A percentile compares a stretch with the other conserved stretches of the same genome.
These are phyloP conservation scores for Typha latifolia DNA, from an alignment of 176 grass and related monocot species.

Conservation along the genomic window DNA sequence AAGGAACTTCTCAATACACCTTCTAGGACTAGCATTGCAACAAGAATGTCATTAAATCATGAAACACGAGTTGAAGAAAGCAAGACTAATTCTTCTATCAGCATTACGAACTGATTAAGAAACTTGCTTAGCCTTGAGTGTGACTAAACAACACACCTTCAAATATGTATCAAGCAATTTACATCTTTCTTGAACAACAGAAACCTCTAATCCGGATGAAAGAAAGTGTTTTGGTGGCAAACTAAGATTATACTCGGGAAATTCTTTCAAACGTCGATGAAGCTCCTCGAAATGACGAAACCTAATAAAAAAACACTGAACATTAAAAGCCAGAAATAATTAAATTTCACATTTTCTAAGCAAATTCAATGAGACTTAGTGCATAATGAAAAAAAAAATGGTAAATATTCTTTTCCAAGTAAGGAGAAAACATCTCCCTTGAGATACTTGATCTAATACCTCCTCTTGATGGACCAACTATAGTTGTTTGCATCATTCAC, in stretches of 20 bases:
- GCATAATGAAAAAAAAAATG: background rate
- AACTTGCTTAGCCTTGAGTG: too few species aligned
- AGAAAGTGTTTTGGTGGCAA: slow-evolving; percentile 97
- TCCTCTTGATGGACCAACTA: slow-evolving; percentile 98
- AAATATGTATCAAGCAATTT: slow-evolving; percentile 87
- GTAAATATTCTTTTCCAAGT: background rate
- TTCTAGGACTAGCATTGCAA: too few species aligned
- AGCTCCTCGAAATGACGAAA: slow-evolving; percentile 99
- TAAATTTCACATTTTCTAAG: background rate
- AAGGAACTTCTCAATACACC: too few species aligned
- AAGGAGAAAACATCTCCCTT: slow-evolving; percentile 1
- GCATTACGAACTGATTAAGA: too few species aligned
- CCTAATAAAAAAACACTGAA: slow-evolving; percentile 36
- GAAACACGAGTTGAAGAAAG: background rate
- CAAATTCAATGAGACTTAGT: too few species aligned
- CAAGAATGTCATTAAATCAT: background rate
- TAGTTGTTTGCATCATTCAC: slow-evolving; percentile 78
- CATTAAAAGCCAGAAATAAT: background rate
- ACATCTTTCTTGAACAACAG: slow-evolving; percentile 95
- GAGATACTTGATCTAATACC: slow-evolving; percentile 26
- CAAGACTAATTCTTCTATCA: too few species aligned
- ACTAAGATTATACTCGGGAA: slow-evolving; percentile 81
- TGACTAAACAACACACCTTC: slow-evolving; percentile 55
- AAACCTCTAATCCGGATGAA: slow-evolving; percentile 84
- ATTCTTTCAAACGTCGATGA: slow-evolving; percentile 93